Evolutionary conservation across 164 flowering plant genomes (phyloP).

Genomic region (Umbellularia californica): DNA sequence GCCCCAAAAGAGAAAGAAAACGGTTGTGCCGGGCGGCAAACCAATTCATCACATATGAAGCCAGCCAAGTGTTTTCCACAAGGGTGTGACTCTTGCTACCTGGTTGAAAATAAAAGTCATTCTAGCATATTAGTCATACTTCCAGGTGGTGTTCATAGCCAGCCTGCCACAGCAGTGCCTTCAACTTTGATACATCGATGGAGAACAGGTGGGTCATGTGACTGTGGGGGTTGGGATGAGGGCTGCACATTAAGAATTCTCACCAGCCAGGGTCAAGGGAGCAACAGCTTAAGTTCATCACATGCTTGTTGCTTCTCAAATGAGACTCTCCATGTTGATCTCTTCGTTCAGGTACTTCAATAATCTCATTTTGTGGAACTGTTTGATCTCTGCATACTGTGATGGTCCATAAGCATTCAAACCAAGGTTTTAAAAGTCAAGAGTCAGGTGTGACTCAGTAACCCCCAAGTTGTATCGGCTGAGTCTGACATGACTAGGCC

Average conservation of each 20-base stretch:
- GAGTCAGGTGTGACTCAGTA: no score
- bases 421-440: background rate
- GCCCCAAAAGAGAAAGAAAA: constrained; percentile 21
- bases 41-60: constrained; percentile 8
- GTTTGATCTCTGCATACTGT: background rate
- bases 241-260: constrained; percentile 75
- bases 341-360: constrained; percentile 57
- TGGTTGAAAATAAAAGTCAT: constrained; percentile 13
- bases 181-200: constrained; percentile 71
- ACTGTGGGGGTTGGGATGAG: constrained; percentile 97
- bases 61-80: constrained; percentile 9
- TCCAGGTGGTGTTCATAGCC: constrained; percentile 71
- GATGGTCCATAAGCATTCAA: no score
- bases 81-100: constrained; percentile 12
- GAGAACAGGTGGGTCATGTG: constrained; percentile 87
- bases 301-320: constrained; percentile 18
- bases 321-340: constrained; percentile 31
- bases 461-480: no score
- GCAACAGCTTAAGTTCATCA: constrained; percentile 11
- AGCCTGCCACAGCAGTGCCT: constrained; percentile 58
- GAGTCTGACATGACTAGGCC: no score
- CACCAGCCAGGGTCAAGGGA: constrained; percentile 20
- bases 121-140: constrained; percentile 47
- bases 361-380: no score
- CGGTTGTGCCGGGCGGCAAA: constrained; percentile 2